These are phyloP conservation scores for Ehretia macrophylla DNA, from an alignment of 257 asterid genomes.

Conservation along the genomic window DNA sequence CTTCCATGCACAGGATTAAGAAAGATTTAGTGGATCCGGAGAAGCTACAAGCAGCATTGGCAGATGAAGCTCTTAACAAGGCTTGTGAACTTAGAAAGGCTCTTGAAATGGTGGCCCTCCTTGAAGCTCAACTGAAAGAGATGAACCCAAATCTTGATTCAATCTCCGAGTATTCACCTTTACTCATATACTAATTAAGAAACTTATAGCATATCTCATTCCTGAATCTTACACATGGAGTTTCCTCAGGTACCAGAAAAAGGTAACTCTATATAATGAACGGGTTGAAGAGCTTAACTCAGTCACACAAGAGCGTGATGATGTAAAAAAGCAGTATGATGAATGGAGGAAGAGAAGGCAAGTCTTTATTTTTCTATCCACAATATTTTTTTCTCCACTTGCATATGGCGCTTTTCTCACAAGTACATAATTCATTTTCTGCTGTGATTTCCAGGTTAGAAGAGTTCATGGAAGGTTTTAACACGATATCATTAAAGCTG, in stretches of 20 bases:
- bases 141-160: constrained; percentile 97
- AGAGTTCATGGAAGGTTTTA: constrained; percentile 96
- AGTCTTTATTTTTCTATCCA: constrained; percentile 2
- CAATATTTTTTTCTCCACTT: background rate
- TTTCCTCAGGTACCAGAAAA: constrained; percentile 61
- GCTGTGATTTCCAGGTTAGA: constrained; percentile 60
- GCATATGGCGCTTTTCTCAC: background rate
- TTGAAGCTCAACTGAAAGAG: constrained; percentile 92
- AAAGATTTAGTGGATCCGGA: constrained; percentile 84
- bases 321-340: constrained; percentile 77
- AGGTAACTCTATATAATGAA: constrained; percentile 71
- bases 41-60: constrained; percentile 62
- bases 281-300: constrained; percentile 81
- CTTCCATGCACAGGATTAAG: constrained; percentile 58
- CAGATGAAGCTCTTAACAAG: constrained; percentile 57
- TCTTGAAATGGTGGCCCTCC: constrained; percentile 81
- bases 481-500: constrained; percentile 83
- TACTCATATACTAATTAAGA: constrained; percentile 2
- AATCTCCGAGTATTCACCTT: constrained; percentile 69
- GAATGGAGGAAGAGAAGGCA: constrained; percentile 93
- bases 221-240: constrained; percentile 4
- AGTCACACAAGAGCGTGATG: constrained; percentile 85
- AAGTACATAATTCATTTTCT: background rate
- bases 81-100: constrained; percentile 61
- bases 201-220: background rate